These are phyloP conservation scores for Drosera capensis DNA, from an alignment of 148 eudicot genomes.

Conservation along the genomic window DNA sequence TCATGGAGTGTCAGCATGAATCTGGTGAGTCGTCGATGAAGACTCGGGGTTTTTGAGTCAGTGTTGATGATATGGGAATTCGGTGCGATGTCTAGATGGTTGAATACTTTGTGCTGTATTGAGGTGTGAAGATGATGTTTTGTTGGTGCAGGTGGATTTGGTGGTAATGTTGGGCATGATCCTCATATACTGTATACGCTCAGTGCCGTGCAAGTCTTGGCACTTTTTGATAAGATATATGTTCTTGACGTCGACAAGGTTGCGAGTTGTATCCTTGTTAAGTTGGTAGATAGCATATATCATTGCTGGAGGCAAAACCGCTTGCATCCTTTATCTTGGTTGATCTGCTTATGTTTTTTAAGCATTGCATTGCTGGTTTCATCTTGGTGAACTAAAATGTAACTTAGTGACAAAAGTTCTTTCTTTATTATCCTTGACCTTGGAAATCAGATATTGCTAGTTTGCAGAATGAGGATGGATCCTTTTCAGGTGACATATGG, in stretches of 20 bases:
- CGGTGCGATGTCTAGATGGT: background rate
- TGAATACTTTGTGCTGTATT: constrained; percentile 2
- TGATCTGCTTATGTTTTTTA: background rate
- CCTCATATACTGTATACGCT: constrained; percentile 78
- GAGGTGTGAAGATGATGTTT: too few species aligned
- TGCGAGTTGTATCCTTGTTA: constrained; percentile 64
- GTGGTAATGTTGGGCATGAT: constrained; percentile 92
- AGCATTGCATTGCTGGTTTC: background rate
- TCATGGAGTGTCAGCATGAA: constrained; percentile 94
- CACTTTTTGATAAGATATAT: constrained; percentile 65
- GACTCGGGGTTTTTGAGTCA: too few species aligned
- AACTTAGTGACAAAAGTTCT: too few species aligned
- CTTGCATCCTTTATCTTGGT: background rate
- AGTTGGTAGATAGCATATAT: background rate
- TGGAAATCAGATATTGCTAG: constrained; percentile 42
- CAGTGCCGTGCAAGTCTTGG: constrained; percentile 84
- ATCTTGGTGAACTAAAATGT: background rate
- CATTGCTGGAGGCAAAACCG: background rate
- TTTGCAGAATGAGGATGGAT: constrained; percentile 90
- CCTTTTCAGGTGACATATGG: constrained; percentile 94
- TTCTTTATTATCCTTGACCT: constrained; percentile 46
- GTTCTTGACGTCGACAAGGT: constrained; percentile 70
- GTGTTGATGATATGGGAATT: background rate
- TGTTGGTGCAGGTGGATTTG: constrained; percentile 66
- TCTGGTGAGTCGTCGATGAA: constrained; percentile 32